Percentiles rank a stretch among this genome's conserved stretches.
These are phyloP conservation scores for Penicillium bialowiezense DNA, from an alignment of 495 filamentous ascomycete species.

Conservation along the genomic window DNA sequence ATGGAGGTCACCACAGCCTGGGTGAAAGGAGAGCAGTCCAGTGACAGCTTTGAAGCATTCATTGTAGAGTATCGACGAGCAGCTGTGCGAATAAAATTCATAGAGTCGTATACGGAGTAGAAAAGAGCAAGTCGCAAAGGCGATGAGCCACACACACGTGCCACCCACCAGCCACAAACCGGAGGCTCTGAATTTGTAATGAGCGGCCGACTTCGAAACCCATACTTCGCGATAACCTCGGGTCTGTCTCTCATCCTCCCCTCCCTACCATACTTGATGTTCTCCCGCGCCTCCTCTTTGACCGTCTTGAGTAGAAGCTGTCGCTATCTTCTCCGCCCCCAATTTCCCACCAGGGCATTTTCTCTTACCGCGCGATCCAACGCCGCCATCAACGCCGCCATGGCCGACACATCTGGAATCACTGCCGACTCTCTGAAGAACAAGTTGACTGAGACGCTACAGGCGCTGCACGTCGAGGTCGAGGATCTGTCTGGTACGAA, in stretches of 20 bases:
- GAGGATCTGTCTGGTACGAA: slow-evolving; percentile 83
- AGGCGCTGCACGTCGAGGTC: slow-evolving; percentile 84
- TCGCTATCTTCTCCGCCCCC: slow-evolving; percentile 39
- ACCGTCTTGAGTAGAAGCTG: slow-evolving; percentile 43
- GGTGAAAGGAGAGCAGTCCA: slow-evolving; percentile 63
- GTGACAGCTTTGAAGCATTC: slow-evolving; percentile 11
- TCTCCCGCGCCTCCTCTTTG: slow-evolving; percentile 37
- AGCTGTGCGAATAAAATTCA: slow-evolving; percentile 23
- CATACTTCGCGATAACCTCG: slow-evolving; percentile 7
- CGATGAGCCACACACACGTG: slow-evolving; percentile 8
- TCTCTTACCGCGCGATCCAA: slow-evolving; percentile 40
- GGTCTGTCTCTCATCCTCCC: not conserved
- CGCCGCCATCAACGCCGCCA: slow-evolving; percentile 40
- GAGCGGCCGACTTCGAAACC: not conserved
- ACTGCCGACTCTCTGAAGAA: slow-evolving; percentile 65
- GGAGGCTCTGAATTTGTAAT: slow-evolving; percentile 11
- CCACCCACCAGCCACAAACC: slow-evolving; percentile 7
- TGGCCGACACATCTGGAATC: slow-evolving; percentile 56
- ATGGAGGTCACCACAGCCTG: slow-evolving; percentile 76
- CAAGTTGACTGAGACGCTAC: slow-evolving; percentile 69
- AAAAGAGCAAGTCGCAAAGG: not conserved
- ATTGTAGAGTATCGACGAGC: slow-evolving; percentile 32
- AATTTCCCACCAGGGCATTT: slow-evolving; percentile 25
- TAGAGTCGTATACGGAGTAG: slow-evolving; percentile 8
- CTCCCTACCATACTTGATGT: slow-evolving; percentile 34